These are phyloP conservation scores for Petunia secreta DNA, from an alignment of 257 asterid species.

Conservation along the genomic window DNA sequence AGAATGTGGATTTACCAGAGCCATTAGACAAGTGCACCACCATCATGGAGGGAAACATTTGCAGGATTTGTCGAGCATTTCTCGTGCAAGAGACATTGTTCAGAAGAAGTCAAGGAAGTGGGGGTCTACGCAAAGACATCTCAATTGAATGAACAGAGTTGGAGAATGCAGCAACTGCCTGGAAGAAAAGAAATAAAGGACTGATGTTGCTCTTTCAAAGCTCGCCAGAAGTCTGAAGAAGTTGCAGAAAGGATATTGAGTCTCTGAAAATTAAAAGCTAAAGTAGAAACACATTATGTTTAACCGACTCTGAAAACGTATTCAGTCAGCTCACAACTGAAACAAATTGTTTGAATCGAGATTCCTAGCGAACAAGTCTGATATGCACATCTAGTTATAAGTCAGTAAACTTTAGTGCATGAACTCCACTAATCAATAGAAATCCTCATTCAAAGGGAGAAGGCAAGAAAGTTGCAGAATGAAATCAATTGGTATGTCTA, in stretches of 20 bases:
- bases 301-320: neutral
- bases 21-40: conserved; percentile 81
- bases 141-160: neutral
- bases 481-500: too few species aligned
- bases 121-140: conserved; percentile 63
- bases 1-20: conserved; percentile 76
- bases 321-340: neutral
- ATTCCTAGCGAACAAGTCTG: too few species aligned
- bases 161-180: too few species aligned
- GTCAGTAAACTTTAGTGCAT: too few species aligned
- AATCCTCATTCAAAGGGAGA: too few species aligned
- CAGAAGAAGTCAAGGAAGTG: conserved; percentile 72
- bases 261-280: conserved; percentile 16
- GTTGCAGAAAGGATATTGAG: neutral
- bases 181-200: neutral
- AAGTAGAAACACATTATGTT: neutral
- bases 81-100: conserved; percentile 87
- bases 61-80: conserved; percentile 86
- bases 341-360: too few species aligned
- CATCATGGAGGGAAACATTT: conserved; percentile 74
- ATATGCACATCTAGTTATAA: too few species aligned
- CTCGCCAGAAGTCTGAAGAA: neutral
- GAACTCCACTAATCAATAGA: too few species aligned
- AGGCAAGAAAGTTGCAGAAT: too few species aligned
- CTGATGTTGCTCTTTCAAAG: neutral